phyloP scores from a whole-genome alignment of 75 land plant genomes.

The Ceratopteris richardii region DNA sequence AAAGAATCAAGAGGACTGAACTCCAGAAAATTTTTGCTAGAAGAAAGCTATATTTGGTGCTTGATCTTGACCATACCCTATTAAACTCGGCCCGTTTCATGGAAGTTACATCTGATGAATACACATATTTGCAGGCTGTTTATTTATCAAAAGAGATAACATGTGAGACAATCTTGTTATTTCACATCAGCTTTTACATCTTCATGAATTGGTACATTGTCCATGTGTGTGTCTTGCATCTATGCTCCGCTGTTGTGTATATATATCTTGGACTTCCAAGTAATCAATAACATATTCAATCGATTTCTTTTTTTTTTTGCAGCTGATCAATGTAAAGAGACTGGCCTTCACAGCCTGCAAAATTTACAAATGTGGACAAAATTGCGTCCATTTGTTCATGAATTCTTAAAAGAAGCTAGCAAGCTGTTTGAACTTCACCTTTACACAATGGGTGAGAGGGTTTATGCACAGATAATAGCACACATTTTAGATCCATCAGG shows the following conservation, averaged over 20 bases:
- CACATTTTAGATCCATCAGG: conserved; percentile 74
- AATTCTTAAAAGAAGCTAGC: conserved; percentile 74
- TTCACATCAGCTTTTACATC: no score
- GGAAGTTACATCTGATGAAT: conserved; percentile 56
- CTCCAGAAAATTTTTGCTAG: conserved; percentile 41
- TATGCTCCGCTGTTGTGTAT: background rate
- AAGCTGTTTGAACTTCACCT: conserved; percentile 84
- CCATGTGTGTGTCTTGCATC: no score
- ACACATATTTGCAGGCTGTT: conserved; percentile 15
- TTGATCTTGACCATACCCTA: conserved; percentile 94
- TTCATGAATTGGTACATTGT: no score
- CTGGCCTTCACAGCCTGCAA: conserved; percentile 42
- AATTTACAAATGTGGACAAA: conserved; percentile 80
- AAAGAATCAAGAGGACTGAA: conserved; percentile 50
- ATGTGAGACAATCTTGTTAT: no score
- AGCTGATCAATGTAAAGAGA: conserved; percentile 4
- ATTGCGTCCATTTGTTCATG: conserved; percentile 76
- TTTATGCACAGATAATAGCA: conserved; percentile 80
- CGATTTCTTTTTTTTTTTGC: background rate
- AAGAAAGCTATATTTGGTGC: conserved; percentile 57
- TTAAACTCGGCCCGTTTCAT: conserved; percentile 66
- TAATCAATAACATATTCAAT: background rate
- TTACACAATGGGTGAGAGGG: conserved; percentile 90
- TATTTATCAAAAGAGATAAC: background rate
- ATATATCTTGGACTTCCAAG: background rate